phyloP scores from a whole-genome alignment of 495 filamentous ascomycete genomes.

The Annulohypoxylon bovei region DNA sequence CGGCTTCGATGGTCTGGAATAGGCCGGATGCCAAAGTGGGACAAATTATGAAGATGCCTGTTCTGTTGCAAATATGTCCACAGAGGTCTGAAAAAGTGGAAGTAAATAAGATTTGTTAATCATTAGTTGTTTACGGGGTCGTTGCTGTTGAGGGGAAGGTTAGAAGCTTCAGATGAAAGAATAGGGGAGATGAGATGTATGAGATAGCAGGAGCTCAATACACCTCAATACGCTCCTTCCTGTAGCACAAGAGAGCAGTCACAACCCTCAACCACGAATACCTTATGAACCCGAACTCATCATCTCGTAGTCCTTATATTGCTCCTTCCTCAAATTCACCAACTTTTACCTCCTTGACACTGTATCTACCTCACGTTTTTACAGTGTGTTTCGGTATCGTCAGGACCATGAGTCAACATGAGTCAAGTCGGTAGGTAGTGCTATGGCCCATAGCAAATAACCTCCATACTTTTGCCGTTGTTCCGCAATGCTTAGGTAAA shows the following conservation, averaged over 20 bases:
- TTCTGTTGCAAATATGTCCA: constrained; percentile 7
- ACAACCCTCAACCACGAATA: not conserved
- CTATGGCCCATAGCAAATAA: not conserved
- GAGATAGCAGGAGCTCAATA: not conserved
- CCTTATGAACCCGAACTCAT: not conserved
- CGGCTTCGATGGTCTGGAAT: constrained; percentile 27
- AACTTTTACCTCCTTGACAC: not conserved
- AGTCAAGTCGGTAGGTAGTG: not conserved
- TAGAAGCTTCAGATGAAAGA: not conserved
- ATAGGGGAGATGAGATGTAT: not conserved
- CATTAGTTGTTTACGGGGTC: constrained; percentile 1
- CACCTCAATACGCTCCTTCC: not conserved
- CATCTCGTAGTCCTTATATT: not conserved
- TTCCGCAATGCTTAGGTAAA: not conserved
- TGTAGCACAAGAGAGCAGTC: not conserved
- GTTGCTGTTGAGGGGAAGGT: constrained; percentile 17
- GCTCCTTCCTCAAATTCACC: not conserved
- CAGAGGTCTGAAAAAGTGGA: not conserved
- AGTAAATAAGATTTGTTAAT: not conserved
- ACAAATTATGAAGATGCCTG: constrained; percentile 4
- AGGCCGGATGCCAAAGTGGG: constrained; percentile 22
- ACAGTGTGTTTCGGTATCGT: not conserved
- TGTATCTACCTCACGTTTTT: not conserved
- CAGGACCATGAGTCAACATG: not conserved
- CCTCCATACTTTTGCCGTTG: too few species aligned